Evolutionary conservation across 2,329 filamentous ascomycete species (phyloP), one percentile per base, ranked within the genome.

Genomic region (Phialocephala sp.): DNA sequence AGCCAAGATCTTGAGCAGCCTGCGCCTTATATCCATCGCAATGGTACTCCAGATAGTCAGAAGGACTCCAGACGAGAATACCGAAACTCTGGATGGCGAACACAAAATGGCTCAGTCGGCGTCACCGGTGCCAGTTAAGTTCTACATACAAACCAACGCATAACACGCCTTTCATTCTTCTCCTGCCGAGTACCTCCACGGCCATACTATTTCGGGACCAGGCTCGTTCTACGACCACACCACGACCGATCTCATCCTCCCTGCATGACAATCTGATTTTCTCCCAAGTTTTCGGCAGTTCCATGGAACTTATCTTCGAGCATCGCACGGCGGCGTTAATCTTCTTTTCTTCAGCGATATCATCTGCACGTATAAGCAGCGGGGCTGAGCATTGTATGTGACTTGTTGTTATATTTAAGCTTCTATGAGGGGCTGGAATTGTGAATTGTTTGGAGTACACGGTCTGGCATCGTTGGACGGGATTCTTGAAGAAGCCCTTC

Each of bases 31-130:
- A 39, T 62, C 22, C 67, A 73, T 37, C 69, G 73, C 32, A 76
- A 72, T 61, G 72, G 72, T 11, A 76, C 75, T 1, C 75, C 75
- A 22, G 76, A 77, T 43, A 77, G 73, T 50, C 74, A 76, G 22
- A 71, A 72, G 22, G 65, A 69, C 39, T 11, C 61, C 24, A 69
- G 72, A 47, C 72, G 69, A 32, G 74, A 76, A 32, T 76, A 76
- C 64, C 72, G 74, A 24, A 73, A 76, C 66, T 76, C 75, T 1
- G 74, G 67, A 54, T 77, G 75, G 75, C 71, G 74, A 60, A 71
- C 74, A 22, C 75, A 72, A 59, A 76, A 76, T 64, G 75, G 74
- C 11, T 74, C 74, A 3, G 71, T 77, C 22, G 75, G 75, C 2
- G 73, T 77, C 8, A 74, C 73, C 58, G 75, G 75, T 61, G 70